phyloP scores from a whole-genome alignment of 257 asterid genomes.

The Cinchona pubescens region DNA sequence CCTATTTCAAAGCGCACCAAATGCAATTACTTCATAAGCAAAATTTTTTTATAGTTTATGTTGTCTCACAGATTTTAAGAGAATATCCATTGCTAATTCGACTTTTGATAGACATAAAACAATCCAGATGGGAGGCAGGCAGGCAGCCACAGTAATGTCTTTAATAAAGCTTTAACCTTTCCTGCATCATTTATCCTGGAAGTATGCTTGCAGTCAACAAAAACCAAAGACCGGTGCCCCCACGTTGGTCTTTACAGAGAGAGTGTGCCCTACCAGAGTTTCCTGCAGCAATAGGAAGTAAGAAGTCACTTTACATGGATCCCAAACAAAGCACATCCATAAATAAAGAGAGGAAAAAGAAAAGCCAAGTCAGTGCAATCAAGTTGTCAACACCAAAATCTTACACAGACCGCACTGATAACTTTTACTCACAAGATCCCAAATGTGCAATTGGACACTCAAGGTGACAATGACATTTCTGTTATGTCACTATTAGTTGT shows the following conservation, averaged over 20 bases:
- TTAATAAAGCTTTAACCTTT: slow-evolving; percentile 3
- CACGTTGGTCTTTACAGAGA: not conserved
- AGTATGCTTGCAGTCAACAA: not conserved
- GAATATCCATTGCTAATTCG: not conserved
- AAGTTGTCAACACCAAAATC: not conserved
- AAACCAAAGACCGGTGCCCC: not conserved
- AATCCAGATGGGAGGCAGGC: not conserved
- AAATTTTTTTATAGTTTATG: not conserved
- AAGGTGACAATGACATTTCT: not conserved
- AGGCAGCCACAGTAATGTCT: slow-evolving; percentile 9
- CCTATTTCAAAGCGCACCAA: not conserved
- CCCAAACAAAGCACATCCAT: not conserved
- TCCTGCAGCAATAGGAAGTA: not conserved
- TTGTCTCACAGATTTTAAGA: not conserved
- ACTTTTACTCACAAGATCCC: not conserved
- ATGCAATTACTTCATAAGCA: not conserved
- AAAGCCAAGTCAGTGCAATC: not conserved
- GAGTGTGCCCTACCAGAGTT: slow-evolving; percentile 2
- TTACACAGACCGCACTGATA: not conserved
- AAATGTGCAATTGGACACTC: not conserved
- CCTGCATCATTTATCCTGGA: not conserved
- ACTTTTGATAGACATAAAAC: not conserved
- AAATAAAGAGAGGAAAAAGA: not conserved
- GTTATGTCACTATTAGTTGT: not conserved
- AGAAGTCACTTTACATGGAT: not conserved